Conservation (phyloP, 2,329 filamentous ascomycete genomes). For the Paramyrothecium roridum region DNA sequence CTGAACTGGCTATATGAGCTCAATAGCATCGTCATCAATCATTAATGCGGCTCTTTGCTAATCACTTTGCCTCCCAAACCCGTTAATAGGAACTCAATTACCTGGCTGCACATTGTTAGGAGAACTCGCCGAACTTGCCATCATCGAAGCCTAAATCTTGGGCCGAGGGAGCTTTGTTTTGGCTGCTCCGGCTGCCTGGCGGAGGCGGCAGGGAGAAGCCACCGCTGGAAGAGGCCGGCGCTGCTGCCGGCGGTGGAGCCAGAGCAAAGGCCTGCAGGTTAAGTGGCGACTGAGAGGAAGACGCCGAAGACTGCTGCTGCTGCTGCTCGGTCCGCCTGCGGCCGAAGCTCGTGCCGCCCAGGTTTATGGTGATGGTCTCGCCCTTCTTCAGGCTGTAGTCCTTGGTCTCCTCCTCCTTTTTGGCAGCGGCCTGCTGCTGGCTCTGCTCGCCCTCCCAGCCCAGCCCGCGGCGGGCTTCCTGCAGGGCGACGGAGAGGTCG, state of each 20-base stretch:
- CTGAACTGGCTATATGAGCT: neutral
- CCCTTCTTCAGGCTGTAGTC: slow-evolving; percentile 88
- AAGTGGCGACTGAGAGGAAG: slow-evolving; percentile 16
- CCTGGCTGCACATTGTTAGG: slow-evolving; percentile 25
- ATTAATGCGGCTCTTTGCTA: neutral
- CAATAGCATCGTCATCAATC: neutral
- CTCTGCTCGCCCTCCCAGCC: slow-evolving; percentile 47
- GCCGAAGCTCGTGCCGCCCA: slow-evolving; percentile 54
- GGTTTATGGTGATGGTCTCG: slow-evolving; percentile 81
- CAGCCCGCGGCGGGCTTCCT: slow-evolving; percentile 71
- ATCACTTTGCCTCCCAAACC: neutral
- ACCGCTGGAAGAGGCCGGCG: slow-evolving; percentile 28
- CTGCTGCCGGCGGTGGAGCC: slow-evolving; percentile 61
- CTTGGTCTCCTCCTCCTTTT: slow-evolving; percentile 38
- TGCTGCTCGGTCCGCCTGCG: slow-evolving; percentile 40
- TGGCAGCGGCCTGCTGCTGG: slow-evolving; percentile 26
- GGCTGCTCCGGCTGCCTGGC: slow-evolving; percentile 51
- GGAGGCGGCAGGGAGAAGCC: slow-evolving; percentile 62
- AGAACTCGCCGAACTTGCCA: slow-evolving; percentile 84
- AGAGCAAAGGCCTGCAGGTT: slow-evolving; percentile 63
- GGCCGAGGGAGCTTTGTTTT: slow-evolving; percentile 31
- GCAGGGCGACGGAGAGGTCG: slow-evolving; percentile 77
- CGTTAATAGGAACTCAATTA: neutral
- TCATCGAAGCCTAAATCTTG: slow-evolving; percentile 80
- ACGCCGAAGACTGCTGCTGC: slow-evolving; percentile 7